Evolutionary conservation across 2,329 filamentous ascomycete species (phyloP).

Genomic region (Calonectria honghensis): DNA sequence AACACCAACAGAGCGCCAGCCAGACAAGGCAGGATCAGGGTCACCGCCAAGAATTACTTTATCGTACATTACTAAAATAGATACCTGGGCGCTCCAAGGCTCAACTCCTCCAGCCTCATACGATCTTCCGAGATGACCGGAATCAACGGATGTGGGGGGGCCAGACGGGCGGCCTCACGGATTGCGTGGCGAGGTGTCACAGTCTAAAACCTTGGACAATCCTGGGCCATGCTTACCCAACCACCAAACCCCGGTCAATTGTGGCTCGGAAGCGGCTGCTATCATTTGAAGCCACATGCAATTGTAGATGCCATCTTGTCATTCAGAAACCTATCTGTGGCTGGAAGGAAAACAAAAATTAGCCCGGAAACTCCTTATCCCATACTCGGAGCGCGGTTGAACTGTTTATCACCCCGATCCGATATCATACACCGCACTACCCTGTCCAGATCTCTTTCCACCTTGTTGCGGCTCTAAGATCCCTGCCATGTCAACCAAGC

Average conservation of each 20-base stretch:
- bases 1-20: not conserved
- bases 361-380: slow-evolving; percentile 52
- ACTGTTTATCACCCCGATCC: slow-evolving; percentile 43
- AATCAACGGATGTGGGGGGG: slow-evolving; percentile 45
- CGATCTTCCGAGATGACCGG: slow-evolving; percentile 28
- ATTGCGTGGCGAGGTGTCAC: slow-evolving; percentile 50
- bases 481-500: slow-evolving; percentile 40
- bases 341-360: slow-evolving; percentile 41
- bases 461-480: slow-evolving; percentile 46
- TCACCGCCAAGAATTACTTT: not conserved
- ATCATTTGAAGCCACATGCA: slow-evolving; percentile 11
- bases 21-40: not conserved
- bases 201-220: slow-evolving; percentile 31
- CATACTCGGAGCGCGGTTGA: slow-evolving; percentile 42
- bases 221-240: slow-evolving; percentile 34
- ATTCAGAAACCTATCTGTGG: slow-evolving; percentile 38
- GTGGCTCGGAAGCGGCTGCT: slow-evolving; percentile 18
- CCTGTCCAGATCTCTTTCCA: slow-evolving; percentile 45
- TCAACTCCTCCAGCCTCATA: not conserved
- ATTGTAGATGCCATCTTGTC: slow-evolving; percentile 17
- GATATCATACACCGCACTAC: slow-evolving; percentile 48
- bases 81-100: not conserved
- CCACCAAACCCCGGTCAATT: not conserved
- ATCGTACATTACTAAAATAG: slow-evolving; percentile 4
- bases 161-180: slow-evolving; percentile 49